These are phyloP conservation scores for Priceomyces melissophilus DNA, from an alignment of 805 yeast species.

Conservation along the genomic window DNA sequence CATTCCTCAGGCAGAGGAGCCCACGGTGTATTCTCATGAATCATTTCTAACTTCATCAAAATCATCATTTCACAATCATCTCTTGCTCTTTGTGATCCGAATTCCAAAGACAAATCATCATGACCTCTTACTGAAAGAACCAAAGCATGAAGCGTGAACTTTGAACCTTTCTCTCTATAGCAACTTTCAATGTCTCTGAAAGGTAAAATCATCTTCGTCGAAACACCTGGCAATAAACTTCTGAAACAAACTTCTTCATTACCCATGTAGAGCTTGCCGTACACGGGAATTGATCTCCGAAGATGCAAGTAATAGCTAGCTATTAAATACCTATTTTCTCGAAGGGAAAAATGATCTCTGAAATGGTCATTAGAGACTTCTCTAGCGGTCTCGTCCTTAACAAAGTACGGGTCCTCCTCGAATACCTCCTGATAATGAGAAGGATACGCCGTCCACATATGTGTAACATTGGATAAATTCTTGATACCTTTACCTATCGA, in stretches of 20 bases:
- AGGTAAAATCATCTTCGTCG: constrained; percentile 81
- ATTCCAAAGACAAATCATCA: constrained; percentile 76
- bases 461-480: constrained; percentile 26
- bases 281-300: constrained; percentile 68
- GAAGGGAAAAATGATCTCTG: constrained; percentile 61
- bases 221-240: constrained; percentile 72
- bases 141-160: constrained; percentile 67
- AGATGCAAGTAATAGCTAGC: constrained; percentile 72
- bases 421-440: constrained; percentile 52
- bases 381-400: constrained; percentile 43
- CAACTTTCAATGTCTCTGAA: constrained; percentile 67
- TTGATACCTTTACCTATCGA: constrained; percentile 25
- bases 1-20: constrained; percentile 21
- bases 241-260: constrained; percentile 70
- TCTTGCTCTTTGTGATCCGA: constrained; percentile 57
- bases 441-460: constrained; percentile 57
- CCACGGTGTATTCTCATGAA: constrained; percentile 23
- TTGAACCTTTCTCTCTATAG: constrained; percentile 61
- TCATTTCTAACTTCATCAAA: constrained; percentile 47
- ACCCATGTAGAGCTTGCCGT: constrained; percentile 81
- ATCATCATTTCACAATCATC: constrained; percentile 68
- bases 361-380: constrained; percentile 55
- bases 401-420: constrained; percentile 47
- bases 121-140: constrained; percentile 68
- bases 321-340: constrained; percentile 46